Evolutionary conservation across 352 stramenopile species (phyloP).

Genomic region (Sclerospora graminicola): DNA sequence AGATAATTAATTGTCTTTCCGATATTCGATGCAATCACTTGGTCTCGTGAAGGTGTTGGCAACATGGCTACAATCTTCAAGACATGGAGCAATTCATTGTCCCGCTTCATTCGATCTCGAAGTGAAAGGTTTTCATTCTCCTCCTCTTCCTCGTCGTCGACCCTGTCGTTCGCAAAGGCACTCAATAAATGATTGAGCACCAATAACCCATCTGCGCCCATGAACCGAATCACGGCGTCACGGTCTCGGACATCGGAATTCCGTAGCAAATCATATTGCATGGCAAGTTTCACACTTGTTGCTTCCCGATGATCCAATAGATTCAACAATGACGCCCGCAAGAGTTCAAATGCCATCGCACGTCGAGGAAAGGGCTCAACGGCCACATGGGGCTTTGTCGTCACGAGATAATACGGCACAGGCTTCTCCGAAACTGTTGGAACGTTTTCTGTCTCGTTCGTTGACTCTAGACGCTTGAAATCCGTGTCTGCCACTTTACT

Average conservation of each 20-base stretch:
- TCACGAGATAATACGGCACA: conserved; percentile 41
- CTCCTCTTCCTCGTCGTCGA: conserved; percentile 11
- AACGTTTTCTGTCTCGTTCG: neutral
- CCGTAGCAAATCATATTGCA: conserved; percentile 49
- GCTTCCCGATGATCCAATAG: conserved; percentile 40
- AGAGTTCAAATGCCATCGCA: conserved; percentile 39
- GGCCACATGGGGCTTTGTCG: conserved; percentile 18
- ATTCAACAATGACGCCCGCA: conserved; percentile 43
- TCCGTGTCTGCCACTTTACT: conserved; percentile 10
- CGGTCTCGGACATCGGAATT: conserved; percentile 54
- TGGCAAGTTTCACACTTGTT: conserved; percentile 23
- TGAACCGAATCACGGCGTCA: conserved; percentile 52
- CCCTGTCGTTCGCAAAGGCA: conserved; percentile 21
- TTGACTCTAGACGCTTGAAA: neutral
- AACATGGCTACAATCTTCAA: conserved; percentile 63
- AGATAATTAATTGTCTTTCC: conserved; percentile 52
- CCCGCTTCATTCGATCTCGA: conserved; percentile 13
- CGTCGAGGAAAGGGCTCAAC: conserved; percentile 35
- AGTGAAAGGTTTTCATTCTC: conserved; percentile 5
- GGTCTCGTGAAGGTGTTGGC: conserved; percentile 35
- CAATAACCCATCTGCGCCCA: conserved; percentile 39
- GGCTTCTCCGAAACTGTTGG: conserved; percentile 2
- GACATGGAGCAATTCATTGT: conserved; percentile 20
- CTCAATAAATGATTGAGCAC: conserved; percentile 47
- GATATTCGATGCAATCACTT: conserved; percentile 51